phyloP scores from a whole-genome alignment of 1,284 basidiomycete genomes.

The Violaceomyces palustris region DNA sequence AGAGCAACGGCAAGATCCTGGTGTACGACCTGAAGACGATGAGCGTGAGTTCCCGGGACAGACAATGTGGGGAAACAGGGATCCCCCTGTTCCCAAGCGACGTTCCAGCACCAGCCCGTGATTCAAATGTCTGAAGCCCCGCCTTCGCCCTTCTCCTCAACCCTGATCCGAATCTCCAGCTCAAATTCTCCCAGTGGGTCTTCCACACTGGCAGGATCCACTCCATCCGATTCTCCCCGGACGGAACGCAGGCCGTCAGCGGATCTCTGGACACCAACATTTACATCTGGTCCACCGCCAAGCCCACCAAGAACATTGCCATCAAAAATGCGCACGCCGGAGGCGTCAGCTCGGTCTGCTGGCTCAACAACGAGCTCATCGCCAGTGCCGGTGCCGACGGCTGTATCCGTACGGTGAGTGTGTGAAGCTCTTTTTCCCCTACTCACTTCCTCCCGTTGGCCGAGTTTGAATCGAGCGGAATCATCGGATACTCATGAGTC shows the following conservation, averaged over 20 bases:
- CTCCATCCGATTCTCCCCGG: constrained; percentile 70
- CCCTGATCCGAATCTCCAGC: not conserved
- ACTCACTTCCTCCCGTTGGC: too few species aligned
- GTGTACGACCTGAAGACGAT: constrained; percentile 69
- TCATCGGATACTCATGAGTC: too few species aligned
- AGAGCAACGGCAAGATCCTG: constrained; percentile 74
- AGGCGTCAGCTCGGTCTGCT: constrained; percentile 66
- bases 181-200: constrained; percentile 62
- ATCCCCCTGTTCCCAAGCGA: too few species aligned
- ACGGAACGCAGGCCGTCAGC: constrained; percentile 72
- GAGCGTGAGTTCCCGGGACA: not conserved
- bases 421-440: too few species aligned
- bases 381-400: constrained; percentile 78
- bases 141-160: too few species aligned
- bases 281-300: constrained; percentile 78
- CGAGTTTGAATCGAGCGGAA: too few species aligned
- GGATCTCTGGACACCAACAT: constrained; percentile 82
- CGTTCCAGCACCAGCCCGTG: too few species aligned
- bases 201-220: constrained; percentile 80
- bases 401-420: constrained; percentile 11
- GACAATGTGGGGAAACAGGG: too few species aligned
- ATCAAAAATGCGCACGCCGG: constrained; percentile 59
- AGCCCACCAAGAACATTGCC: constrained; percentile 71
- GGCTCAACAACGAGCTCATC: constrained; percentile 65
- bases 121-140: too few species aligned